phyloP scores from a whole-genome alignment of 2,329 filamentous ascomycete genomes.

The Dothistroma septosporum region DNA sequence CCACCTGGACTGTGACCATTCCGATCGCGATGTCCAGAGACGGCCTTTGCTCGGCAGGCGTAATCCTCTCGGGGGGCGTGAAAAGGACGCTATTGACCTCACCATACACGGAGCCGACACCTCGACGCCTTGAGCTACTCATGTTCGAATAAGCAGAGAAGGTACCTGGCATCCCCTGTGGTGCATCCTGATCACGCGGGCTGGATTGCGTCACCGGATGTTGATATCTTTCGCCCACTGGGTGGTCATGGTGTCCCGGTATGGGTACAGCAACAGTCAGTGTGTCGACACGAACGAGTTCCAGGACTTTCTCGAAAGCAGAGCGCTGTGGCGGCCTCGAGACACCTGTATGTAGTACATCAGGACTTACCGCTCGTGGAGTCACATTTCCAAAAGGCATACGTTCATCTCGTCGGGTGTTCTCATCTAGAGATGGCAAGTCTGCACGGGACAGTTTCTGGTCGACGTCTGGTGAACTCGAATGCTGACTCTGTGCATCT shows the following conservation, averaged over 20 bases:
- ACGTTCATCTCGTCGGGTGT: background rate
- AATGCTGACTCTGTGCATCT: conserved; percentile 26
- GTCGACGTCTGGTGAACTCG: conserved; percentile 29
- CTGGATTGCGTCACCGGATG: background rate
- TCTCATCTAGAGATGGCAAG: background rate
- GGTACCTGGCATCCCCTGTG: conserved; percentile 40
- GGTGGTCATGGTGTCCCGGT: background rate
- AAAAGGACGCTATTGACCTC: conserved; percentile 10
- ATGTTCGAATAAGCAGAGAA: conserved; percentile 48
- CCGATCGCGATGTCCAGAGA: conserved; percentile 15
- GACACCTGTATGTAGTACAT: background rate
- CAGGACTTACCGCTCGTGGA: conserved; percentile 26
- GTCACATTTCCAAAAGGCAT: conserved; percentile 25
- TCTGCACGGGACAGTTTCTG: background rate
- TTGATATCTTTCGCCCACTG: background rate
- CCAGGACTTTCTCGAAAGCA: background rate
- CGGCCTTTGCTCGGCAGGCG: background rate
- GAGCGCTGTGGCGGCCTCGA: background rate
- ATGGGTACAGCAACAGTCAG: conserved; percentile 9
- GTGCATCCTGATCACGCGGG: background rate
- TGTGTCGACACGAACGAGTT: conserved; percentile 30
- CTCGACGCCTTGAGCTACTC: conserved; percentile 23
- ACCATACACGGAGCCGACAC: conserved; percentile 4
- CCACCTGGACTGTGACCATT: conserved; percentile 16
- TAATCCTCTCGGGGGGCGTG: background rate